A percentile compares a stretch with the other conserved stretches of the same genome.
phyloP scores from a whole-genome alignment of 768 basidiomycete genomes.

The Leucosporidium scottii region DNA sequence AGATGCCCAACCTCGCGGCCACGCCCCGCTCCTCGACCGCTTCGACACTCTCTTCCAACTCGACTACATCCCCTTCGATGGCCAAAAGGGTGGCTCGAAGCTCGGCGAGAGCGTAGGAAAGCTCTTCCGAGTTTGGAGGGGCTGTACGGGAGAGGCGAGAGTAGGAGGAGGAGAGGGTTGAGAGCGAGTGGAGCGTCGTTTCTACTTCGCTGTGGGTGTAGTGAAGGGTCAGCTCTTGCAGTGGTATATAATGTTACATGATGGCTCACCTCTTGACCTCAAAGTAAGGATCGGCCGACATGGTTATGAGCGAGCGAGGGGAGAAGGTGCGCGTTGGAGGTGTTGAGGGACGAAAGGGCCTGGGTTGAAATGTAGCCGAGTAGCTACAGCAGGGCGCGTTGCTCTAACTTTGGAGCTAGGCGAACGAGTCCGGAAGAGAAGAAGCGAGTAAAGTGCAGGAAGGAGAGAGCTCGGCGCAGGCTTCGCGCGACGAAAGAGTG shows the following conservation, averaged over 20 bases:
- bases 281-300: constrained; percentile 66
- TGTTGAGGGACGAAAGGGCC: too few relatives aligned
- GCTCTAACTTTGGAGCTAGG: too few relatives aligned
- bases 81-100: constrained; percentile 67
- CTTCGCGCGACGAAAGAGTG: too few relatives aligned
- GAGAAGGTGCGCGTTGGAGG: too few relatives aligned
- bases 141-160: constrained; percentile 46
- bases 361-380: too few relatives aligned
- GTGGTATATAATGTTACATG: fast-evolving
- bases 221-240: neutral
- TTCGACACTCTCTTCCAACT: constrained; percentile 87
- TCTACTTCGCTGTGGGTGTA: constrained; percentile 64
- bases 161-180: constrained; percentile 66
- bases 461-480: too few relatives aligned
- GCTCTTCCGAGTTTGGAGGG: constrained; percentile 13
- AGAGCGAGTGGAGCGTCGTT: constrained; percentile 60
- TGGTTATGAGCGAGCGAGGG: too few relatives aligned
- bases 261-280: constrained; percentile 48
- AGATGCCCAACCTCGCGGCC: constrained; percentile 66
- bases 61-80: constrained; percentile 80
- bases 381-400: too few relatives aligned
- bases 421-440: too few relatives aligned
- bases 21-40: constrained; percentile 82
- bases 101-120: constrained; percentile 45
- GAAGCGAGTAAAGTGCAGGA: too few relatives aligned